A percentile compares a stretch with the other conserved stretches of the same genome.
Evolutionary conservation across 345 rosid genomes (phyloP).

Genomic region (Eucalyptus cloeziana): DNA sequence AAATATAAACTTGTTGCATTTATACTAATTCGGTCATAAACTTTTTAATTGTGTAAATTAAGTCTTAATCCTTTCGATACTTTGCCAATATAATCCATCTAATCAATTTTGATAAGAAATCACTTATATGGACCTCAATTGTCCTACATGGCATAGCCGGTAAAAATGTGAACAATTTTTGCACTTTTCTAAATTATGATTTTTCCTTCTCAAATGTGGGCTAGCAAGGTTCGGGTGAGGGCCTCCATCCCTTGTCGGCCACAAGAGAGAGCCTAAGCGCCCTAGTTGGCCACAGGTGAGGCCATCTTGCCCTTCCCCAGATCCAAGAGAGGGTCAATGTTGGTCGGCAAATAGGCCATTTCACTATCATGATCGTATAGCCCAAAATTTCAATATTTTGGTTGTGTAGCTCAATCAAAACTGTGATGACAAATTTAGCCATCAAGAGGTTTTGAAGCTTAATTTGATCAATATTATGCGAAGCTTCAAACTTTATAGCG

Average conservation of each 20-base stretch:
- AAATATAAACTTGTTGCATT: accelerated
- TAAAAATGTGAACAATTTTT: too few species aligned
- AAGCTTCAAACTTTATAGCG: not conserved
- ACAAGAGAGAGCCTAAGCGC: not conserved
- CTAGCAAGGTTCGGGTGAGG: not conserved
- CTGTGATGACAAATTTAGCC: not conserved
- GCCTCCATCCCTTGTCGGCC: not conserved
- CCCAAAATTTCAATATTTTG: not conserved
- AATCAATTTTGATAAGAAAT: not conserved
- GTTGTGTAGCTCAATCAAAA: not conserved
- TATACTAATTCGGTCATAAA: too few species aligned
- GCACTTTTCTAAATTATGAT: too few species aligned
- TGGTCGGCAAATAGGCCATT: not conserved
- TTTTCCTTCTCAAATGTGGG: not conserved
- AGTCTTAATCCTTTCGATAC: accelerated
- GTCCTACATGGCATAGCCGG: accelerated
- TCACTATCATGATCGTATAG: not conserved
- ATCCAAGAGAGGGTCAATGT: not conserved
- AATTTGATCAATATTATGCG: not conserved
- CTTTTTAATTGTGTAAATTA: too few species aligned
- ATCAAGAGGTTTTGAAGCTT: not conserved
- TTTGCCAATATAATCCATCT: accelerated
- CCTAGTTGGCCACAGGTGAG: not conserved
- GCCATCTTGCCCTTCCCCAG: not conserved
- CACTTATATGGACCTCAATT: not conserved